Percentiles rank a stretch among this genome's conserved stretches.
These are phyloP conservation scores for Xylaria castorea DNA, from an alignment of 495 filamentous ascomycete species.

Conservation along the genomic window DNA sequence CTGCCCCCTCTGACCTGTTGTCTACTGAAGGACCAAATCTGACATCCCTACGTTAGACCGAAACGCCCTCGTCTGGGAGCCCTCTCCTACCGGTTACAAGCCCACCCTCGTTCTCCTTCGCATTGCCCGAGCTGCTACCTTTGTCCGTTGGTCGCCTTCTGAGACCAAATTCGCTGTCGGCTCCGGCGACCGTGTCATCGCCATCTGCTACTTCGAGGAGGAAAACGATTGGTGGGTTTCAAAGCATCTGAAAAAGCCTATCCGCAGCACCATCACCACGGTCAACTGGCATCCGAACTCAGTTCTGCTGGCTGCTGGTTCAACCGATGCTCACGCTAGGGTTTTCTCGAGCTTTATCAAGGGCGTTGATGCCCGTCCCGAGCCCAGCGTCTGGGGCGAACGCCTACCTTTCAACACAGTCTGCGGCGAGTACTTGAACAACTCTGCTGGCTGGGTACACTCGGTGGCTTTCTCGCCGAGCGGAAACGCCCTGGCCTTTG, in stretches of 20 bases:
- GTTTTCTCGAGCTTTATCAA: constrained; percentile 97
- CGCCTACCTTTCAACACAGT: constrained; percentile 96
- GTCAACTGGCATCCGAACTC: constrained; percentile 97
- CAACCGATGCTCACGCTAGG: constrained; percentile 95
- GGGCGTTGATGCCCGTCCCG: constrained; percentile 85
- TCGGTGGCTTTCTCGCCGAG: constrained; percentile 88
- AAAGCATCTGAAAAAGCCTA: constrained; percentile 98
- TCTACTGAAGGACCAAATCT: constrained; percentile 15
- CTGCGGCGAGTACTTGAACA: constrained; percentile 94
- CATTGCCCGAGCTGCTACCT: constrained; percentile 96
- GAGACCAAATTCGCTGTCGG: constrained; percentile 98
- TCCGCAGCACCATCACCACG: constrained; percentile 92
- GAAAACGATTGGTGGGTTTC: constrained; percentile 99
- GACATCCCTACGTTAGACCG: constrained; percentile 68
- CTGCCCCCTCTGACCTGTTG: not conserved
- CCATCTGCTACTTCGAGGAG: constrained; percentile 98
- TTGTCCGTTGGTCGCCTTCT: constrained; percentile 95
- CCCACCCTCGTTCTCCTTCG: constrained; percentile 95
- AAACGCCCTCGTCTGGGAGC: constrained; percentile 98
- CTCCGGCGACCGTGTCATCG: constrained; percentile 92
- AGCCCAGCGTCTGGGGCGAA: constrained; percentile 92
- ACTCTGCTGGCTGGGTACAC: constrained; percentile 96
- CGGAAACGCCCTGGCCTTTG: constrained; percentile 88
- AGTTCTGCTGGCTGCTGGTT: constrained; percentile 90
- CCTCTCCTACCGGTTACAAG: constrained; percentile 88